Conservation (phyloP, 139 green algal species). For the Tetraselmis striata region DNA sequence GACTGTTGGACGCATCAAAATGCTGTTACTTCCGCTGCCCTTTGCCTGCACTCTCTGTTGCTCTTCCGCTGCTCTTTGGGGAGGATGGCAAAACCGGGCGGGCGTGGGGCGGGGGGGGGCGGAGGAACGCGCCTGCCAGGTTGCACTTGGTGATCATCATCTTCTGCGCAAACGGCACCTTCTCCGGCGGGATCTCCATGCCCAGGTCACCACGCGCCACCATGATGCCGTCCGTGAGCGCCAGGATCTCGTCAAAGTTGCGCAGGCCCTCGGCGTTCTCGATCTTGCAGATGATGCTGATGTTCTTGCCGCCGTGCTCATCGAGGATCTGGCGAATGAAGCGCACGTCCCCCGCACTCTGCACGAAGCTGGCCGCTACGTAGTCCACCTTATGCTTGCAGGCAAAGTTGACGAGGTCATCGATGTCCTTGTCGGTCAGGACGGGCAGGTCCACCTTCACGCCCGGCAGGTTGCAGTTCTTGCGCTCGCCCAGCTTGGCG, state of each 20-base stretch:
- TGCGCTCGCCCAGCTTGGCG: conserved; percentile 42
- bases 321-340: conserved; percentile 48
- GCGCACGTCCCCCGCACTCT: conserved; percentile 42
- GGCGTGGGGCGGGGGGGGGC: too few species aligned
- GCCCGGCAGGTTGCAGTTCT: conserved; percentile 59
- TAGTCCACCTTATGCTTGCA: conserved; percentile 37
- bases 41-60: too few species aligned
- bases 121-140: conserved; percentile 51
- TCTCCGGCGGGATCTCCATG: conserved; percentile 59
- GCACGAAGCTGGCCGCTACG: conserved; percentile 56
- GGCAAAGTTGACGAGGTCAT: conserved; percentile 32
- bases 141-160: conserved; percentile 73
- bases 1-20: too few species aligned
- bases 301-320: conserved; percentile 20
- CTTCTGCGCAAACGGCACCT: conserved; percentile 62
- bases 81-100: too few species aligned
- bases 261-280: conserved; percentile 52
- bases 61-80: too few species aligned
- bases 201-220: conserved; percentile 49
- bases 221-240: conserved; percentile 37
- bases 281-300: conserved; percentile 55
- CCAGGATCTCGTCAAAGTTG: conserved; percentile 64
- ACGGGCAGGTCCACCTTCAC: conserved; percentile 35
- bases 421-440: conserved; percentile 36
- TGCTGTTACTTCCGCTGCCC: too few species aligned